Evolutionary conservation across 2,329 filamentous ascomycete genomes (phyloP).

Genomic region (Cadophora luteo-olivacea): DNA sequence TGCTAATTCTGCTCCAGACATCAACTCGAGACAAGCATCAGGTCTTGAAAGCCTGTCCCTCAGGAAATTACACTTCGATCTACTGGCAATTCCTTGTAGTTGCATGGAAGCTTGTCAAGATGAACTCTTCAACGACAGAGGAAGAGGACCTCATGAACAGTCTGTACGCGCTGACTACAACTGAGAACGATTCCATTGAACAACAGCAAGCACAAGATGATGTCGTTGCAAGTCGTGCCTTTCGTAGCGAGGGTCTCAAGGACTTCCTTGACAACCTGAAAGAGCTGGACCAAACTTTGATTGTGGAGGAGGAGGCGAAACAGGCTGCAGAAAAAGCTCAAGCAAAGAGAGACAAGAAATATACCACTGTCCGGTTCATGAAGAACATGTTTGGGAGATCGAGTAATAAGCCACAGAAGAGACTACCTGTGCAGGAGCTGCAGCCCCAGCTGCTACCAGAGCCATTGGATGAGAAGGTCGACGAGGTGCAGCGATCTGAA

Average conservation of each 20-base stretch:
- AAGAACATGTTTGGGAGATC: slow-evolving; percentile 2
- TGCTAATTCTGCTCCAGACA: background rate
- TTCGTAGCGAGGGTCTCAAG: background rate
- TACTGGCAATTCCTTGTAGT: background rate
- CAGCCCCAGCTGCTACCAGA: background rate
- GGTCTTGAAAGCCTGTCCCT: background rate
- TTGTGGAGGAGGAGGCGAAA: background rate
- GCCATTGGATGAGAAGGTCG: background rate
- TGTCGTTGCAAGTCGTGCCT: background rate
- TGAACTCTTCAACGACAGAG: background rate
- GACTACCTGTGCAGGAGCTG: too few species aligned
- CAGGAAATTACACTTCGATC: background rate
- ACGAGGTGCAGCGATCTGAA: background rate
- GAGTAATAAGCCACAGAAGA: background rate
- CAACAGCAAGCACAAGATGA: background rate
- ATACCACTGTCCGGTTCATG: background rate
- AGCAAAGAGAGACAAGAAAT: slow-evolving; percentile 2
- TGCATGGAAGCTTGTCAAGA: background rate
- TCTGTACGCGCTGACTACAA: background rate
- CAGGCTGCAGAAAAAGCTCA: background rate
- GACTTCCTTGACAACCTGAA: slow-evolving; percentile 9
- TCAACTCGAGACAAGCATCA: background rate
- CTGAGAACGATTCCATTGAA: background rate
- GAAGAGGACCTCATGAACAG: too few species aligned
- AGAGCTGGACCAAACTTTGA: background rate